Evolutionary conservation across 768 basidiomycete species (phyloP).

Genomic region (Xerocomellus amylosporus): DNA sequence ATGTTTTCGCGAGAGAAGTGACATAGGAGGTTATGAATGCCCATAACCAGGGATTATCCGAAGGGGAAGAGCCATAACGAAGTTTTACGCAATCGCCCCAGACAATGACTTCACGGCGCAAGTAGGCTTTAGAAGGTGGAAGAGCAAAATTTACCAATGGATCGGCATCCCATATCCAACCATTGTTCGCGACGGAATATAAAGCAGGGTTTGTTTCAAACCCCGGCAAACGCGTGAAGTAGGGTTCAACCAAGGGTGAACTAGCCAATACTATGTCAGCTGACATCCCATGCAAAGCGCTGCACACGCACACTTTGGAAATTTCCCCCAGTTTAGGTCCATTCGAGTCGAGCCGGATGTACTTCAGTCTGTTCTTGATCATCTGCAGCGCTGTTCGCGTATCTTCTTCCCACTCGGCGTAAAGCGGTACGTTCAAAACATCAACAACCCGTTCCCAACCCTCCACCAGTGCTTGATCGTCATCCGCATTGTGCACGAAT

Average conservation of each 20-base stretch:
- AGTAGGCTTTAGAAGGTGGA: conserved; percentile 88
- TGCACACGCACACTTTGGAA: conserved; percentile 57
- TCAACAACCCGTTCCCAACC: conserved; percentile 80
- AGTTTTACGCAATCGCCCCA: conserved; percentile 99
- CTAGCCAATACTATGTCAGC: conserved; percentile 40
- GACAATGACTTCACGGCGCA: conserved; percentile 93
- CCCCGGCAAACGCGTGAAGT: conserved; percentile 83
- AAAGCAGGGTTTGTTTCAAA: conserved; percentile 48
- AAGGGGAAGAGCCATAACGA: conserved; percentile 79
- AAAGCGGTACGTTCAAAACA: conserved; percentile 84
- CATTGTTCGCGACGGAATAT: conserved; percentile 93
- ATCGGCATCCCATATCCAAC: conserved; percentile 98
- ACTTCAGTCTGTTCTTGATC: conserved; percentile 73
- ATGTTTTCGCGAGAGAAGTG: conserved; percentile 70
- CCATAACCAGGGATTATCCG: conserved; percentile 94
- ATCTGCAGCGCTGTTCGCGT: conserved; percentile 67
- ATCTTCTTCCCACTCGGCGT: conserved; percentile 85
- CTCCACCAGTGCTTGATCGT: conserved; percentile 55
- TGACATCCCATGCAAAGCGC: neutral
- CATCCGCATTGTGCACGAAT: conserved; percentile 44
- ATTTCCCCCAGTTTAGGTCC: conserved; percentile 87
- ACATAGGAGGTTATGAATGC: conserved; percentile 85
- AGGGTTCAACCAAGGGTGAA: conserved; percentile 80
- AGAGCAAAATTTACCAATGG: conserved; percentile 94
- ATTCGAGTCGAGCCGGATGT: conserved; percentile 74